Evolutionary conservation across 345 rosid species (phyloP), one percentile per base, ranked within the genome.

Genomic region (Syzygium grande): DNA sequence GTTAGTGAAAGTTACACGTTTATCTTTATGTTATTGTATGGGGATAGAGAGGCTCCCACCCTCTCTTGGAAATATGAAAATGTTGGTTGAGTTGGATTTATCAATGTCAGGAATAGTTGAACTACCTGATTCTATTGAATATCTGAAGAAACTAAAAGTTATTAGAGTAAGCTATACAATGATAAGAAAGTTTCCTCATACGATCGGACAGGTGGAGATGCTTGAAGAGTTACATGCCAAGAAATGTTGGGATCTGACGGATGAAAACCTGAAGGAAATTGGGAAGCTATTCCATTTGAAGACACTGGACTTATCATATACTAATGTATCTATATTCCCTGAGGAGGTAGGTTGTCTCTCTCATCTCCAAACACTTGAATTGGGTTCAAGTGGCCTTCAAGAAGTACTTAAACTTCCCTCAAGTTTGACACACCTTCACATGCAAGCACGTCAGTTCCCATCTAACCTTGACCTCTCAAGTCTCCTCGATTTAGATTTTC

Each of bases 1-100:
- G 68, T 0, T 0, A 9, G 0, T 0, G 0, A 61, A 27, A 11
- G 34, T 61, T 13, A 63, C 13, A 0, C 0, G 55, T 3, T 53
- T 86, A 41, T 0, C 87, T 27, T 86, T 86, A 29, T n/a, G 1
- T 1, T 41, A 30, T 30, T 86, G 87, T 8, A 34, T 9, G 51
- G 80, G 87, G 21, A 27, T 86, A 61, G 34, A 61, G 4, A 29
- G 29, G 49, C 52, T 86, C 27, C 80, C 87, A 8, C 52, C 51
- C 0, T 46, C 87, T 15, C 16, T 86, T 17, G 87, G 87, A 0
- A 58, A 86, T 5, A 22, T 86, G 2, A 52, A 86, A 61, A 4
- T 77, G 21, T 34, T 86, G 22, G 30, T 5, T 5, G 5, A 17
- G 87, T 59, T 86, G 87, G 12, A 86, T 1, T 0, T 85, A 58